Base-by-base conservation (phyloP, 164 flowering plant genomes). In the Macadamia tetraphylla region DNA sequence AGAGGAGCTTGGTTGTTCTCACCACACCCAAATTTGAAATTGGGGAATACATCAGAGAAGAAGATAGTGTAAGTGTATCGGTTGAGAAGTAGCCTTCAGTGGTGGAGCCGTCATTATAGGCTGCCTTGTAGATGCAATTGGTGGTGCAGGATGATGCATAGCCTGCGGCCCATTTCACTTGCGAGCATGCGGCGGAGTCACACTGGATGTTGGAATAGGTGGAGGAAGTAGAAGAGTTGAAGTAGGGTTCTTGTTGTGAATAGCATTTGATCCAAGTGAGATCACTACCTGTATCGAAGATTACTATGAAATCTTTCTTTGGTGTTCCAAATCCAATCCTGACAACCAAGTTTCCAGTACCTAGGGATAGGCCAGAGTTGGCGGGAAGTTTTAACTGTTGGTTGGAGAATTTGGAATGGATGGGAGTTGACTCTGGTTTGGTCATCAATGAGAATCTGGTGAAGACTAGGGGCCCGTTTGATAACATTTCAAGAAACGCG, bases 201-300 rank as follows among this genome's bases (percentile, higher is more conserved):
- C 23, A 23, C 23, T 23, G 23, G 23, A 23, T 23, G 23, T 23
- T 23, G 23, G 23, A 23, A 23, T 23, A 82, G 1, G 78, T 69
- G 13, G 68, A 53, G 0, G 82, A 81, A 9, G 51, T 64, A 3
- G 74, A 32, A 10, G 82, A 82, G 65, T 77, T 60, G 35, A 73
- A 75, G 1, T 75, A 53, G 14, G 75, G 73, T 11, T 48, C 56
- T 6, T 43, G 7, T 42, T 75, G 82, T 12, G 51, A 3, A 53
- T 60, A 69, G 63, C 85, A 82, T 58, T 71, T 79, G 6, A 80
- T 49, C 85, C 85, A 82, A 2, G 70, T 13, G 9, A 78, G 74
- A 23, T 23, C 23, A 23, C 23, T 23, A 23, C 23, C 23, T 23
- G 23, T 23, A 23, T 23, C 23, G 23, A 61, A 46, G 7, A 46